phyloP scores from a whole-genome alignment of 1,284 basidiomycete genomes.

The Schizopora paradoxa region DNA sequence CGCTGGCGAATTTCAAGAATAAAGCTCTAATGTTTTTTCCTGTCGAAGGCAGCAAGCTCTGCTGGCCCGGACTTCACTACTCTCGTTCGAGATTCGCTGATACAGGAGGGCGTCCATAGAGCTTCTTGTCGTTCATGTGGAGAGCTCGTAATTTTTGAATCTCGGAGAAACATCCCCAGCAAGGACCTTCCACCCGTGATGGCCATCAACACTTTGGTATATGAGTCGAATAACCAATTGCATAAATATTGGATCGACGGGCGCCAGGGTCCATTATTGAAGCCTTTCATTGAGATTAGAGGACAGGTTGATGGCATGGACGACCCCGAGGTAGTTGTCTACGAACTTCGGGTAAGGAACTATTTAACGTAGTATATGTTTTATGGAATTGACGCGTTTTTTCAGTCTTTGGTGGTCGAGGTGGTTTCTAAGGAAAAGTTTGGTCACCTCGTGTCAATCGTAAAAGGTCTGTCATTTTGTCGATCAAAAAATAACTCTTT shows the following conservation, averaged over 20 bases:
- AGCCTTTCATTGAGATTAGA: constrained; percentile 45
- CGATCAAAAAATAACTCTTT: background rate
- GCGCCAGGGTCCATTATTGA: constrained; percentile 46
- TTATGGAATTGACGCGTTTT: background rate
- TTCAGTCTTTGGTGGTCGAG: constrained; percentile 77
- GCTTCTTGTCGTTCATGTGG: constrained; percentile 84
- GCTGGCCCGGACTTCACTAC: constrained; percentile 66
- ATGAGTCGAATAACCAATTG: constrained; percentile 59
- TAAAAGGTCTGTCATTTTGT: constrained; percentile 53
- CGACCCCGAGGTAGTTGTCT: constrained; percentile 52
- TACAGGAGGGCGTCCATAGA: constrained; percentile 80
- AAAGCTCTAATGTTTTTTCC: constrained; percentile 13
- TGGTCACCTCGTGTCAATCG: constrained; percentile 86
- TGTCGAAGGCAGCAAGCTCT: constrained; percentile 31
- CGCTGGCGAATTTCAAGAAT: constrained; percentile 2
- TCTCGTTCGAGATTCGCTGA: constrained; percentile 72
- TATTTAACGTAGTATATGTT: constrained; percentile 5
- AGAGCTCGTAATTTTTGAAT: constrained; percentile 68
- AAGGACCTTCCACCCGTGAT: constrained; percentile 81
- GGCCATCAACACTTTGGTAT: constrained; percentile 81
- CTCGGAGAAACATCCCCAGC: constrained; percentile 64
- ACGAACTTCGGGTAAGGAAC: constrained; percentile 65
- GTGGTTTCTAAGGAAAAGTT: constrained; percentile 69
- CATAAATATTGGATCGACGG: constrained; percentile 75
- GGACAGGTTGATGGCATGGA: constrained; percentile 57